Base-by-base conservation (phyloP, 2,329 filamentous ascomycete species). In the Penicillium sp. region DNA sequence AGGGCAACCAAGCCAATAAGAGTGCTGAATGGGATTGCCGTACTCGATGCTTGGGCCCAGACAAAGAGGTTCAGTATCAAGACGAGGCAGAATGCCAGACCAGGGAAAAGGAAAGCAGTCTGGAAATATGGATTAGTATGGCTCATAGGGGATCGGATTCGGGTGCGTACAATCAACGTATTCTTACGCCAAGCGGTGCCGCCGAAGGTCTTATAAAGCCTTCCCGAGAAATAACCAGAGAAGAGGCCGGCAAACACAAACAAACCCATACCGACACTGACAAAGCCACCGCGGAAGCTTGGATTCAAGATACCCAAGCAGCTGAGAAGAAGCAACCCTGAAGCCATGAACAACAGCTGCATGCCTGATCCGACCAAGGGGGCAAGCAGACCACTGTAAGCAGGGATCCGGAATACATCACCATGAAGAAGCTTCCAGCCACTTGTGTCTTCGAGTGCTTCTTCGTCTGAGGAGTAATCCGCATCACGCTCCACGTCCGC, bases 351-450 rank as follows among this genome's bases (percentile, higher is more conserved):
- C 10, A 95, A 76, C 1, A 95, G 78, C 71, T 95, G 89, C 77
- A 87, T 89, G 35, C 89, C 89, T 1, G 89, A 95, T 3, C 90
- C 90, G 16, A 95, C 77, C 7, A 95, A 74, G 1, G 89, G 89
- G 0, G 89, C 88, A 33, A 95, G 77, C 2, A 95, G 75, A 43
- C 83, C 80, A 25, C 87, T 88, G 55, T 82, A 80, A 2, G 76
- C 69, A 0, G 89, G 89, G 22, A 84, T 76, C 39, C 89, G 81
- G 74, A 95, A 95, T 3, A 95, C 88, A 67, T 95, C 89, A n/a
- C 81, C 88, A 62, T 95, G 88, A 2, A 95, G 77, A 13, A 93
- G 75, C 68, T 95, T 95, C 89, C 89, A 95, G 42, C 89, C 89
- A 2, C 87, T 88, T 25, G 87, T 79, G 59, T 95, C 89, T 62